A percentile compares a stretch with the other conserved stretches of the same genome.
These are phyloP conservation scores for Sphagnum magellanicum DNA, from an alignment of 228 moss, liverwort and hornwort species.

Conservation along the genomic window DNA sequence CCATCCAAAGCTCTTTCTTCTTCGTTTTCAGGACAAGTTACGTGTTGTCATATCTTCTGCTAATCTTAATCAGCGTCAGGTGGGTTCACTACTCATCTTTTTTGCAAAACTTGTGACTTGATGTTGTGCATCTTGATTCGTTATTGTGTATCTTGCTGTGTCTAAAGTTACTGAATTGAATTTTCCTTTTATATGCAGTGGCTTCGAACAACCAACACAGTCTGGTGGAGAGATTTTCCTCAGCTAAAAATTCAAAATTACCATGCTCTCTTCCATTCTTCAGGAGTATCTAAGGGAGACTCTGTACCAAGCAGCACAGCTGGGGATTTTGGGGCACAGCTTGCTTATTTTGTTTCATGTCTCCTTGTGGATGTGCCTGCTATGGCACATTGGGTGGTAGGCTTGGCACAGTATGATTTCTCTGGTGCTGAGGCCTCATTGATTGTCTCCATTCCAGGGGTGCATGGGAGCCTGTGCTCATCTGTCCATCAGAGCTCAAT, in stretches of 20 bases:
- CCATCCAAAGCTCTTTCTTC: constrained; percentile 45
- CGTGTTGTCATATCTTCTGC: constrained; percentile 47
- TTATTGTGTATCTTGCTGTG: no score
- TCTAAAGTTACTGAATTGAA: no score
- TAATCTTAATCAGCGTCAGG: constrained; percentile 40
- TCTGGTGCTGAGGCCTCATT: constrained; percentile 28
- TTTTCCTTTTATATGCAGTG: constrained; percentile 18
- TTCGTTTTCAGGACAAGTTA: constrained; percentile 19
- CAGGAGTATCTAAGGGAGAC: neutral
- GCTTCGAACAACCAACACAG: constrained; percentile 36
- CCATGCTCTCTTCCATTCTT: constrained; percentile 20
- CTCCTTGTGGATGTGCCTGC: constrained; percentile 42
- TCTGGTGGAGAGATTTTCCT: constrained; percentile 55
- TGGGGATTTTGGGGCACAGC: constrained; percentile 32
- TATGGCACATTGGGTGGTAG: constrained; percentile 35
- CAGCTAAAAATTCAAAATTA: constrained; percentile 13
- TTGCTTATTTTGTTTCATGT: constrained; percentile 33
- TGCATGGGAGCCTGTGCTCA: constrained; percentile 32
- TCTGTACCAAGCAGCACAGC: neutral
- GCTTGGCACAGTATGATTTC: constrained; percentile 41
- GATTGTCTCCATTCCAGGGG: constrained; percentile 38
- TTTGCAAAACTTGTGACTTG: neutral
- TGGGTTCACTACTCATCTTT: neutral
- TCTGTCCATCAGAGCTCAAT: constrained; percentile 11
- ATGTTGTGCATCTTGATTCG: no score